These are phyloP conservation scores for Aspergillus cristatus DNA, from an alignment of 495 filamentous ascomycete genomes.

Conservation along the genomic window DNA sequence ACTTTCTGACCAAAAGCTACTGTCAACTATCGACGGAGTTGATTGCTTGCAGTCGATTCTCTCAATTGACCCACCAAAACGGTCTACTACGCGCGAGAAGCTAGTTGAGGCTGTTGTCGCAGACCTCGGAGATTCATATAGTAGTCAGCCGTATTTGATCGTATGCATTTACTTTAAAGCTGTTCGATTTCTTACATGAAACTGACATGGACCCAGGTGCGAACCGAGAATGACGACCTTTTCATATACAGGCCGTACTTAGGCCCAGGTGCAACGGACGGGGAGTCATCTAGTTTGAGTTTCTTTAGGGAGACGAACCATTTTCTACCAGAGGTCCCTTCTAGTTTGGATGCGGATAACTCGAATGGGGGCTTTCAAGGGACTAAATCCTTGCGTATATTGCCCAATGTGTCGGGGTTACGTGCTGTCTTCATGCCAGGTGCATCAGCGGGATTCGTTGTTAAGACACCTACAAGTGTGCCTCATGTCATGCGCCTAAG, in stretches of 20 bases:
- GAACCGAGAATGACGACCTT: constrained; percentile 70
- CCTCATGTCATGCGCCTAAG: constrained; percentile 67
- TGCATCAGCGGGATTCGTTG: constrained; percentile 62
- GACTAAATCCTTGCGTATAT: constrained; percentile 45
- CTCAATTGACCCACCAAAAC: constrained; percentile 59
- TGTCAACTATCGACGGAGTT: constrained; percentile 49
- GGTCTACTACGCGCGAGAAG: constrained; percentile 58
- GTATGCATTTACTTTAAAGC: constrained; percentile 49
- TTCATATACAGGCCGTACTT: constrained; percentile 79
- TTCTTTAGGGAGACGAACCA: constrained; percentile 69
- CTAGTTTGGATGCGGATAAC: constrained; percentile 28
- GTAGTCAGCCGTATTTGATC: constrained; percentile 69
- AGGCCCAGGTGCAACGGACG: constrained; percentile 18
- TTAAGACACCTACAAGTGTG: constrained; percentile 63
- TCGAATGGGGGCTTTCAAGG: constrained; percentile 30
- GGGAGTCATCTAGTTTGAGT: constrained; percentile 40
- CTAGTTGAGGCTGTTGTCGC: constrained; percentile 72
- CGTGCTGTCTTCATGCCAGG: constrained; percentile 76
- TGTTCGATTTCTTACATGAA: no score
- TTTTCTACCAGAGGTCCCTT: constrained; percentile 42
- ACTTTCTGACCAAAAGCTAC: constrained; percentile 21
- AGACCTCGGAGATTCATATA: constrained; percentile 67
- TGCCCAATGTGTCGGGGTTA: constrained; percentile 63
- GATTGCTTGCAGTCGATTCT: constrained; percentile 70
- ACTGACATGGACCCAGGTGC: constrained; percentile 43